A percentile compares a stretch with the other conserved stretches of the same genome.
Conservation (phyloP, 768 basidiomycete species). For the Chlorophyllum brunneum region DNA sequence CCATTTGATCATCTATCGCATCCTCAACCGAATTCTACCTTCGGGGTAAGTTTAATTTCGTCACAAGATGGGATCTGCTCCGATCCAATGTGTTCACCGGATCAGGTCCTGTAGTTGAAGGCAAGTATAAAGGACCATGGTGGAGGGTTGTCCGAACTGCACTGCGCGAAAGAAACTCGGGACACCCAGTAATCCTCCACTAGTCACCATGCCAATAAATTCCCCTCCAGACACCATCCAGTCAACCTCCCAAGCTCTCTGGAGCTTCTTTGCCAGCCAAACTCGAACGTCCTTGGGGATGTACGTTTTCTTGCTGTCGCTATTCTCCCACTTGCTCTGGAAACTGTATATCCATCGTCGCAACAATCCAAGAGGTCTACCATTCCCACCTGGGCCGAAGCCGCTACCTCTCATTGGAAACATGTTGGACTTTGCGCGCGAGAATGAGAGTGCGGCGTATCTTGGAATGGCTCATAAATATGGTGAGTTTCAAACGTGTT, state of each 20-base stretch:
- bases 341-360: constrained; percentile 9
- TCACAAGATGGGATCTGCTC: not conserved
- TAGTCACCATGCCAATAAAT: not conserved
- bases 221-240: not conserved
- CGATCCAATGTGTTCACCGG: constrained; percentile 1
- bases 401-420: constrained; percentile 53
- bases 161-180: not conserved
- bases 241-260: not conserved
- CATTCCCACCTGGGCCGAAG: constrained; percentile 52
- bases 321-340: constrained; percentile 4
- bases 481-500: constrained; percentile 24
- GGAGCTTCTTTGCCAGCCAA: constrained; percentile 1
- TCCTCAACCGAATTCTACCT: too few species aligned
- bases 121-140: not conserved
- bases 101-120: not conserved
- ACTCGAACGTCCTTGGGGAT: constrained; percentile 8
- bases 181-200: not conserved
- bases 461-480: constrained; percentile 35
- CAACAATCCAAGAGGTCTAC: constrained; percentile 25
- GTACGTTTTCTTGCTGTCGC: not conserved
- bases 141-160: not conserved
- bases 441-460: constrained; percentile 38
- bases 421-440: constrained; percentile 40
- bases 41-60: not conserved
- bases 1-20: too few species aligned